Evolutionary conservation across 2,329 filamentous ascomycete genomes (phyloP).

Genomic region (Neocucurbitaria cava): DNA sequence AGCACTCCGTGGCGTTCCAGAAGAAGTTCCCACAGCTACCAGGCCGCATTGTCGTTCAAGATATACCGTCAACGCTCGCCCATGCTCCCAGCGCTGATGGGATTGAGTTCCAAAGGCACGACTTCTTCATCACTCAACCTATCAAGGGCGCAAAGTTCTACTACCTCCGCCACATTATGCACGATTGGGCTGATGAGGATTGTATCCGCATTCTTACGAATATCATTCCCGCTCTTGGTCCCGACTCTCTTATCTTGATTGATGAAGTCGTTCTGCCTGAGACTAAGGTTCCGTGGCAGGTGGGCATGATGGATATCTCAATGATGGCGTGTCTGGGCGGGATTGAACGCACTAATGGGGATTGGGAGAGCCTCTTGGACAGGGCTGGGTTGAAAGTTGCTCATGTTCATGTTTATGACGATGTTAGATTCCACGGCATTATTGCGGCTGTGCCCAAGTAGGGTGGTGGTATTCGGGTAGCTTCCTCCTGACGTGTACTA

Average conservation of each 20-base stretch:
- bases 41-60: conserved; percentile 36
- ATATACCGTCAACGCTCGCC: conserved; percentile 31
- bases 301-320: conserved; percentile 35
- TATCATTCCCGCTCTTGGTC: conserved; percentile 33
- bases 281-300: conserved; percentile 37
- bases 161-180: conserved; percentile 41
- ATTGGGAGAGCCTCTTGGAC: conserved; percentile 28
- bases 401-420: conserved; percentile 35
- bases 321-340: conserved; percentile 37
- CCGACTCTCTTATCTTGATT: conserved; percentile 39
- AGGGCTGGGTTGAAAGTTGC: conserved; percentile 33
- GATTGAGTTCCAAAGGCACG: conserved; percentile 38
- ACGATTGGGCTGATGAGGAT: conserved; percentile 43
- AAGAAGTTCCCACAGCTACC: conserved; percentile 15
- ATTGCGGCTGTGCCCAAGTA: conserved; percentile 30
- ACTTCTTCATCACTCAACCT: conserved; percentile 43
- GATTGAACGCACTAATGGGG: conserved; percentile 30
- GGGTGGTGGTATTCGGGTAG: too few species aligned
- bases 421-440: conserved; percentile 27
- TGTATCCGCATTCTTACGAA: conserved; percentile 34
- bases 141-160: conserved; percentile 42
- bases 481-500: too few species aligned
- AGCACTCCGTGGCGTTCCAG: conserved; percentile 31
- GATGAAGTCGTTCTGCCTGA: conserved; percentile 42
- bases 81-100: conserved; percentile 21